Percentiles rank a stretch among this genome's conserved stretches.
Conservation (phyloP, 371 early-diverging fungal species). For the Batkoa obscura region DNA sequence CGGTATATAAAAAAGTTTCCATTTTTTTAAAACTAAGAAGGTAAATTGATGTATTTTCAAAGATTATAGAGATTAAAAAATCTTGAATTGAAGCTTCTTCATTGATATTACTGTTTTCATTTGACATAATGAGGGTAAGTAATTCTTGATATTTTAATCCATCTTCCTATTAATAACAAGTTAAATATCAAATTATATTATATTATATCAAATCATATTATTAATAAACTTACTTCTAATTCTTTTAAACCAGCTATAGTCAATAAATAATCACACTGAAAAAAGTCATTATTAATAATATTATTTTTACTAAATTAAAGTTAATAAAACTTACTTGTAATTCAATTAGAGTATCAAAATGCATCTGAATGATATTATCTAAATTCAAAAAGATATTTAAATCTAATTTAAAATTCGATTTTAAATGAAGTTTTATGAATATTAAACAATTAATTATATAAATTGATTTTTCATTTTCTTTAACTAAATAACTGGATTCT, state of each 20-base stretch:
- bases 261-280: no score
- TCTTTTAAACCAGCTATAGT: no score
- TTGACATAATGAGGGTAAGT: neutral
- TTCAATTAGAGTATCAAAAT: no score
- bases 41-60: neutral
- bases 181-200: neutral
- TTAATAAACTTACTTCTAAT: neutral
- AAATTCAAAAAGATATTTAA: no score
- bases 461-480: neutral
- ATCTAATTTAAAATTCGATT: no score
- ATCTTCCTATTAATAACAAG: neutral
- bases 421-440: no score
- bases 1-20: conserved; percentile 1
- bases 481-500: neutral
- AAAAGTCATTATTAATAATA: no score
- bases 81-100: neutral
- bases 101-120: neutral
- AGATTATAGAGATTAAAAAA: neutral
- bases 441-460: neutral
- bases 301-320: no score
- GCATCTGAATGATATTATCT: no score
- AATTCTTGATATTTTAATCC: neutral
- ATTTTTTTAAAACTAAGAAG: neutral
- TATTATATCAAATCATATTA: neutral
- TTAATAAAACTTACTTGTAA: no score